Conservation (phyloP, 495 filamentous ascomycete species). For the Cercophora scortea region DNA sequence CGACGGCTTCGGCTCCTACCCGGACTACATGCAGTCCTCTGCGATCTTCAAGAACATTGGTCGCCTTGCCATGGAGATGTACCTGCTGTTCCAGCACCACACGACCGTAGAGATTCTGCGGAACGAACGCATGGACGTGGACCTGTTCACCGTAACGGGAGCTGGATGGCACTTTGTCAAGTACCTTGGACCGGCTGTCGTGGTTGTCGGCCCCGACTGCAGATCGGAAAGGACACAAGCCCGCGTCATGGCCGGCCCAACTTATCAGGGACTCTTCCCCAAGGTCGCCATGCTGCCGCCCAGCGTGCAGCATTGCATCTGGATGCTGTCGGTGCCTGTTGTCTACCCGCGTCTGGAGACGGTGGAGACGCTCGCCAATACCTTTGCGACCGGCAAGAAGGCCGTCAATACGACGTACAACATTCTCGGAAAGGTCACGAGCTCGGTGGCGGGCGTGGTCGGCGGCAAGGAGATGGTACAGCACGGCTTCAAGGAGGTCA, state of each 20-base stretch:
- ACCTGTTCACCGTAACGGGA: slow-evolving; percentile 95
- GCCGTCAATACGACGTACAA: slow-evolving; percentile 94
- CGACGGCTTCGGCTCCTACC: slow-evolving; percentile 95
- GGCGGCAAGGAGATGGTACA: slow-evolving; percentile 87
- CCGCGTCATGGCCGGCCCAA: slow-evolving; percentile 91
- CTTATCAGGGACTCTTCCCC: slow-evolving; percentile 94
- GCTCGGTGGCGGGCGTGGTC: slow-evolving; percentile 87
- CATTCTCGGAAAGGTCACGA: slow-evolving; percentile 85
- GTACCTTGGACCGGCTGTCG: slow-evolving; percentile 84
- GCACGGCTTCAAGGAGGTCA: slow-evolving; percentile 86
- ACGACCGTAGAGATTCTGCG: slow-evolving; percentile 90
- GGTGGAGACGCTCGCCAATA: slow-evolving; percentile 80
- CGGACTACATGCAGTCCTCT: slow-evolving; percentile 95
- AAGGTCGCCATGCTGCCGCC: slow-evolving; percentile 89
- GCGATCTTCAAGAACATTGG: slow-evolving; percentile 98
- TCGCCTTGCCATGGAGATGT: slow-evolving; percentile 96
- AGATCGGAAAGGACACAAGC: slow-evolving; percentile 83
- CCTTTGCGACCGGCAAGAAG: slow-evolving; percentile 91
- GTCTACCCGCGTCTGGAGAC: slow-evolving; percentile 88
- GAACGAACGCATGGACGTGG: slow-evolving; percentile 73
- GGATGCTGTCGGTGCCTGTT: slow-evolving; percentile 86
- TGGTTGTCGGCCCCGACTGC: slow-evolving; percentile 82
- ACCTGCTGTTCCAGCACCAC: slow-evolving; percentile 97
- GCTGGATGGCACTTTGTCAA: slow-evolving; percentile 98
- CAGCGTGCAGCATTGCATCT: slow-evolving; percentile 89